Evolutionary conservation across 1,139 yeast genomes (phyloP).

Genomic region (Saccharomyces hybrid): DNA sequence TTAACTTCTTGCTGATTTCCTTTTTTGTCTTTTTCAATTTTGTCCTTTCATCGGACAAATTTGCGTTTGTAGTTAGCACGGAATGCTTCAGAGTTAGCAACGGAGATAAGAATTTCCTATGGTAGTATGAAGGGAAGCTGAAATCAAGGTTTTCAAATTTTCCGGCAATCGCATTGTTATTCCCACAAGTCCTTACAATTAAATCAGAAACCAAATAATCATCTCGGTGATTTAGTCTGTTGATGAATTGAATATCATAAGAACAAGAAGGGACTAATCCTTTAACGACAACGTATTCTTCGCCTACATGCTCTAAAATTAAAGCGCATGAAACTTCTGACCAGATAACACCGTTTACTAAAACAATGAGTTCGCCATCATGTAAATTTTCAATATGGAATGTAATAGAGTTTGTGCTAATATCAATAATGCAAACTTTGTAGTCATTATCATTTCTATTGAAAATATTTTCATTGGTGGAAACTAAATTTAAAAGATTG

Average conservation of each 20-base stretch:
- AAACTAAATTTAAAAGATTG: slow-evolving; percentile 30
- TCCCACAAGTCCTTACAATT: slow-evolving; percentile 37
- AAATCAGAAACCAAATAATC: slow-evolving; percentile 38
- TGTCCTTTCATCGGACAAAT: slow-evolving; percentile 42
- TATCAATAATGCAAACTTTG: slow-evolving; percentile 43
- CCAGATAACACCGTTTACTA: slow-evolving; percentile 60
- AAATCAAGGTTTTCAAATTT: slow-evolving; percentile 23
- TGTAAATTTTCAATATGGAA: slow-evolving; percentile 39
- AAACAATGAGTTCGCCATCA: slow-evolving; percentile 38
- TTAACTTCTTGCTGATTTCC: slow-evolving; percentile 51
- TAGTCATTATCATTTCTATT: slow-evolving; percentile 26
- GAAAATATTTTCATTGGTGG: slow-evolving; percentile 26
- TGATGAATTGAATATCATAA: slow-evolving; percentile 54
- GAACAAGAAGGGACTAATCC: slow-evolving; percentile 64
- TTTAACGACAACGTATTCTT: slow-evolving; percentile 44
- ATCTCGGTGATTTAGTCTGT: slow-evolving; percentile 35
- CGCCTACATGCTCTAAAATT: slow-evolving; percentile 33
- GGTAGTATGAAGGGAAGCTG: slow-evolving; percentile 30
- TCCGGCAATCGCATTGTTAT: slow-evolving; percentile 13
- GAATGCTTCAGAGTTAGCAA: slow-evolving; percentile 56
- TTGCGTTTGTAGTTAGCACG: slow-evolving; percentile 52
- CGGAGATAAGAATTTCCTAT: slow-evolving; percentile 39
- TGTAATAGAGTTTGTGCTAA: slow-evolving; percentile 47
- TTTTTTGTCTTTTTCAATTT: slow-evolving; percentile 53
- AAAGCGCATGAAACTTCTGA: slow-evolving; percentile 42